Evolutionary conservation across 2,329 filamentous ascomycete genomes (phyloP), one percentile per base, ranked within the genome.

Genomic region (Verticillium isaacii): DNA sequence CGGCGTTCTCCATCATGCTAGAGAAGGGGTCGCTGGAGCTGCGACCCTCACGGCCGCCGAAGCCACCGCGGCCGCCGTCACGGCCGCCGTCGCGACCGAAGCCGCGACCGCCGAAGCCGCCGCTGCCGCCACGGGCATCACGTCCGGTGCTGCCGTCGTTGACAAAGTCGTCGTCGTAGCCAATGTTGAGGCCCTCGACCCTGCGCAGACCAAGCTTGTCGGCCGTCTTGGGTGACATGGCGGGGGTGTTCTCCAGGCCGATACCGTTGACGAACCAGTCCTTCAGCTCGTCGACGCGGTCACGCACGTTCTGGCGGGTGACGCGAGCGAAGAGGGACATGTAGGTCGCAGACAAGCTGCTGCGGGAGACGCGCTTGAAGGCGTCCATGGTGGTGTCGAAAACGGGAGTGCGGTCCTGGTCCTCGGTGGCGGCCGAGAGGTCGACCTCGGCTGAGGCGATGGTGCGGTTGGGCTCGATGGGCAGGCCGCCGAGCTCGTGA

Each of bases 301-400:
- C 68, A 15, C 73, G 68, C 39, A 72, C 70, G 57, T 73, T 70
- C 70, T 79, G 76, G 39, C 76, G 65, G 32, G 64, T 72, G 66
- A 75, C 82, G 54, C 77, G 77, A 60, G 87, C 86, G 54, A 91
- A 80, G 56, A 85, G 72, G 9, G 85, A 82, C 19, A 76, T 72
- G 74, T 91, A 92, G 0, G 81, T 78, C 4, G 71, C 67, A 8
- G 70, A 70, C 17, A 78, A 68, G 9, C 69, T 54, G 12, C 63
- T 56, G 3, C 66, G 66, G 56, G 75, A 67, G 82, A 80, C 32
- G 32, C 14, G 12, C 32, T 54, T 59, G 23, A 59, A 25, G n/a
- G 45, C 41, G 41, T 55, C 29, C 41, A 59, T 36, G 32, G 32
- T 34, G 39, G 29, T 52, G 15, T 54, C 32, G 41, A 45, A 19